Conservation (phyloP, 1,139 yeast genomes). For the Fermentozyma sake region DNA sequence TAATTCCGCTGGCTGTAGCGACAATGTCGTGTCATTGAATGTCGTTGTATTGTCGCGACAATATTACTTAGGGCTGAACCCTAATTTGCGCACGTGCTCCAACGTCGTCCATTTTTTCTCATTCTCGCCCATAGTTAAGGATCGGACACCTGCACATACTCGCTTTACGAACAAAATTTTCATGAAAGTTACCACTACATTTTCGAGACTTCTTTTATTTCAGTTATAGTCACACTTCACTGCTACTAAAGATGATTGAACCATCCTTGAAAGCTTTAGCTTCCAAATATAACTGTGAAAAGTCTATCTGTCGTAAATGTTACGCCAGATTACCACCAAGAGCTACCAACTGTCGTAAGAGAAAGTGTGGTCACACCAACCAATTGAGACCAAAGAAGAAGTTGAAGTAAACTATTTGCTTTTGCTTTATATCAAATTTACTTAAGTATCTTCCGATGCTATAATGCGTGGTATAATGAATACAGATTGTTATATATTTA, state of each 20-base stretch:
- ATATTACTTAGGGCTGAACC: too few species aligned
- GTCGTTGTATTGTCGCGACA: too few species aligned
- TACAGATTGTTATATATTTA: conserved; percentile 5
- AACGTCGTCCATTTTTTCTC: too few species aligned
- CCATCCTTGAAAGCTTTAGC: conserved; percentile 99
- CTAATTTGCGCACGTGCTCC: too few species aligned
- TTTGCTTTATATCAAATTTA: conserved; percentile 2
- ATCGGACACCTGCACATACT: too few species aligned
- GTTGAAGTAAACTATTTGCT: conserved; percentile 73
- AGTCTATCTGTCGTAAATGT: conserved; percentile 98
- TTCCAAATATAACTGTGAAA: conserved; percentile 99
- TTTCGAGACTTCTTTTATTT: not conserved
- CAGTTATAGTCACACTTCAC: not conserved
- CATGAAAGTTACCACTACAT: too few species aligned
- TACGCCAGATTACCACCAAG: conserved; percentile 99
- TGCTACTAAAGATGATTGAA: conserved; percentile 65
- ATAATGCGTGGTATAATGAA: conserved; percentile 1
- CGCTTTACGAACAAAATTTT: too few species aligned
- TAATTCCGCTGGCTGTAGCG: conserved; percentile 3
- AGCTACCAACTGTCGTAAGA: conserved; percentile 99
- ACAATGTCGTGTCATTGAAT: conserved; percentile 2
- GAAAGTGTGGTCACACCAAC: conserved; percentile 99
- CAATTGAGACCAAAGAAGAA: conserved; percentile 99
- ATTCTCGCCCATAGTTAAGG: too few species aligned
- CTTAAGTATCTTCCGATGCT: not conserved